A percentile compares a stretch with the other conserved stretches of the same genome.
phyloP scores from a whole-genome alignment of 2,329 filamentous ascomycete genomes.

The Ophiostoma ips region DNA sequence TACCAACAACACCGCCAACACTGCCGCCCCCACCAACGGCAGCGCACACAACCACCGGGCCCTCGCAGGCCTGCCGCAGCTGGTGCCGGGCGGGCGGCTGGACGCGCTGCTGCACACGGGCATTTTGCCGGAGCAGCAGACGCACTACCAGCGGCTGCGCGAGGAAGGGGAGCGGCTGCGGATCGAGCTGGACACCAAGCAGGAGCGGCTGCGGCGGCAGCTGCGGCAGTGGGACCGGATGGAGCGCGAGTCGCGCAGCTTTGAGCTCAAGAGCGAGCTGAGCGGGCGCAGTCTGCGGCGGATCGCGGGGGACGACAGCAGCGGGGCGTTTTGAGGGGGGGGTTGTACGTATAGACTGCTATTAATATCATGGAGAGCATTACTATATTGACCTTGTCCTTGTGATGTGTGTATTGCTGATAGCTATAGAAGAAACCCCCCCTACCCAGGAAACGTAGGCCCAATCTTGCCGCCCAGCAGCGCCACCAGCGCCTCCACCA shows the following conservation, averaged over 20 bases:
- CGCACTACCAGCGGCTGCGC: conserved; percentile 38
- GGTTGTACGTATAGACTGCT: neutral
- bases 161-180: conserved; percentile 46
- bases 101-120: conserved; percentile 34
- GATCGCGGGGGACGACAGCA: conserved; percentile 41
- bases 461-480: conserved; percentile 3
- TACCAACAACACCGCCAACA: neutral
- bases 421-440: too few species aligned
- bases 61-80: conserved; percentile 34
- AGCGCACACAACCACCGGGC: neutral
- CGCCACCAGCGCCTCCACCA: neutral
- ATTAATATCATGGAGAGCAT: neutral
- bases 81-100: conserved; percentile 38
- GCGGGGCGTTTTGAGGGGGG: conserved; percentile 37
- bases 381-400: too few species aligned
- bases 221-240: conserved; percentile 39
- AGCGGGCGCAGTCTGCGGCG: conserved; percentile 38
- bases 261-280: conserved; percentile 41
- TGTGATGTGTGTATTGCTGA: too few species aligned
- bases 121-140: conserved; percentile 38
- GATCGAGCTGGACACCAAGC: conserved; percentile 36
- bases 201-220: conserved; percentile 40
- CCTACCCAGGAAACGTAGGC: neutral
- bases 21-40: neutral
- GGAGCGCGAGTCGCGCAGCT: conserved; percentile 38